These are phyloP conservation scores for Cordia subcordata DNA, from an alignment of 257 asterid genomes.

Conservation along the genomic window DNA sequence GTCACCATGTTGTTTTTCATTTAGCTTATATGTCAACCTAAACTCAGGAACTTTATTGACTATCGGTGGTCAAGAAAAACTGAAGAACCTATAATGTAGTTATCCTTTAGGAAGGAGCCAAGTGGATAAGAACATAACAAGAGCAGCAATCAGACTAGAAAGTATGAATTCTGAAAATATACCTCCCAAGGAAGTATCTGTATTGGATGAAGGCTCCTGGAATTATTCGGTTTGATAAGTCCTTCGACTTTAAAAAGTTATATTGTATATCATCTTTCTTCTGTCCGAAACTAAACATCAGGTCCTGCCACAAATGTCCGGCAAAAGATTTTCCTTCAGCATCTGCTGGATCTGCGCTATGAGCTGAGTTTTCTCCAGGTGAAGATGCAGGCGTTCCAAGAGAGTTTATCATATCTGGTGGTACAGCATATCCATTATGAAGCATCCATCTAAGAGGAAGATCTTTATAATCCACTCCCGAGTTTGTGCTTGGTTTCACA, in stretches of 20 bases:
- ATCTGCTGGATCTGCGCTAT: conserved; percentile 39
- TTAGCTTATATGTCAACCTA: too few relatives aligned
- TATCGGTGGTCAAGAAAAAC: too few relatives aligned
- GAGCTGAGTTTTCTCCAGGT: conserved; percentile 45
- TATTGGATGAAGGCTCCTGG: conserved; percentile 55
- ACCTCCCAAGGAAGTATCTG: conserved; percentile 87
- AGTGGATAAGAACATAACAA: background rate
- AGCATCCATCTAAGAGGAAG: conserved; percentile 99
- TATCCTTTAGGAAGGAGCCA: too few relatives aligned
- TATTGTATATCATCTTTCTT: conserved; percentile 54
- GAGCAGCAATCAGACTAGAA: background rate
- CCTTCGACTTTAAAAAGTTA: conserved; percentile 47
- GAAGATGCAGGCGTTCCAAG: conserved; percentile 48
- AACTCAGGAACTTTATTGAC: too few relatives aligned
- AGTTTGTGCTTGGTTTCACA: conserved; percentile 43
- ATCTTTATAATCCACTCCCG: conserved; percentile 68
- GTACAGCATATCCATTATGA: conserved; percentile 93
- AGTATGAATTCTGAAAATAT: conserved; percentile 6
- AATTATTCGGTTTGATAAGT: conserved; percentile 61
- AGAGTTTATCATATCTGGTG: conserved; percentile 84
- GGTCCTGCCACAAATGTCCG: conserved; percentile 77
- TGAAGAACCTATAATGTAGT: too few relatives aligned
- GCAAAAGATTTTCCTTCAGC: conserved; percentile 51
- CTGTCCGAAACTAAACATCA: conserved; percentile 56
- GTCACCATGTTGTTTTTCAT: too few relatives aligned